Conservation (phyloP, 306 rosid species). For the Vigna trinervia region DNA sequence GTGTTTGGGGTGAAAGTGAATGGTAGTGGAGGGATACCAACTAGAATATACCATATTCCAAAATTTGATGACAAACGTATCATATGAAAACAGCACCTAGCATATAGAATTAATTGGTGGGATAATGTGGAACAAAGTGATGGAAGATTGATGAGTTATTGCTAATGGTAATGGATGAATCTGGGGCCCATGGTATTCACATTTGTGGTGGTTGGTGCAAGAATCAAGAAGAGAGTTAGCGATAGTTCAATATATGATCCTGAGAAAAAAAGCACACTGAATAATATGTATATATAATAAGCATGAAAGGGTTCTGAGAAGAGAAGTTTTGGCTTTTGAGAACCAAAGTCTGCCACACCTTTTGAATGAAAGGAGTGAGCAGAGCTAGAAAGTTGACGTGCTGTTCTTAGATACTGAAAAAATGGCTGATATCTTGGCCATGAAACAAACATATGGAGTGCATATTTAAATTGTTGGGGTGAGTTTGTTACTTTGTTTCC, state of each 20-base stretch:
- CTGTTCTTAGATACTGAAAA: neutral
- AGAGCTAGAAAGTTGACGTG: neutral
- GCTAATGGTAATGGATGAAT: constrained; percentile 31
- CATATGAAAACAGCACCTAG: neutral
- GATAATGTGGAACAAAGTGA: constrained; percentile 23
- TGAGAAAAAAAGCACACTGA: neutral
- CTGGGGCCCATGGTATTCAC: neutral
- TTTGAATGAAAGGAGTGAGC: neutral
- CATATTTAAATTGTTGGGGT: neutral
- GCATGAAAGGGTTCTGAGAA: neutral
- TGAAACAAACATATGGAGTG: neutral
- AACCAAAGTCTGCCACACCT: neutral
- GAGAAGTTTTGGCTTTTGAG: neutral
- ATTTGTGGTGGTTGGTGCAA: constrained; percentile 2
- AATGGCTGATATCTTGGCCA: neutral
- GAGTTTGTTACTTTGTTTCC: neutral
- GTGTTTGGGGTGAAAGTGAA: constrained; percentile 5
- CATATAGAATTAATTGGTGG: constrained; percentile 5
- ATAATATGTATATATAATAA: neutral
- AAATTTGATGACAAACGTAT: constrained; percentile 14
- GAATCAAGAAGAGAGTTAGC: neutral
- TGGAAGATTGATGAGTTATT: constrained; percentile 21
- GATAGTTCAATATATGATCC: neutral
- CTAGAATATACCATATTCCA: neutral
- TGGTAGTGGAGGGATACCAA: constrained; percentile 23